Base-by-base conservation (phyloP, 108 stramenopile species). In the Skeletonema tropicum region DNA sequence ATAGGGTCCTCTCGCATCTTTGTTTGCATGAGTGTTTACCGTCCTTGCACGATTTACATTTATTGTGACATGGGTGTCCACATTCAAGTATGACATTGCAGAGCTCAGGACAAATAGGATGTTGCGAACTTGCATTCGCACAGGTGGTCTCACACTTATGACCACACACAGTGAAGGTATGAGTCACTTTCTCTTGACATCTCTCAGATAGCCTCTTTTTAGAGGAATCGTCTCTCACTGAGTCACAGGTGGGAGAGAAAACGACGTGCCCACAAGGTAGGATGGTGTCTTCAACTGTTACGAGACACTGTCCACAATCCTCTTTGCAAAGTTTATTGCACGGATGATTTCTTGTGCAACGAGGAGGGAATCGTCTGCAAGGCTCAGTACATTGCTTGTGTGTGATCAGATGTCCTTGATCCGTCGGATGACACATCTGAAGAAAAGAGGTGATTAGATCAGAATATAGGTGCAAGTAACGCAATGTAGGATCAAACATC, bases 351-450 rank as follows among this genome's bases (percentile, higher is more conserved):
- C 17, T 57, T 6, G 60, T 19, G 33, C 85, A 85, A 17, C 74
- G 68, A 26, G 66, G 26, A 30, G 85, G 85, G 31, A 82, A 25
- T 36, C 80, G 85, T 3, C 71, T 42, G 60, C 85, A 85, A 21
- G 80, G 76, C 36, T 85, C 49, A 23, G 15, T 39, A 68, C 85
- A 85, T 7, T 60, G 39, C 17, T 64, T 73, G 14, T 57, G 63
- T 15, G 82, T 65, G 35, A 64, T 25, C 46, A 36, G 15, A 61
- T 85, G 85, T 25, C 60, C 55, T 33, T 29, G 46, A 31, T 85
- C 85, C 9, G 55, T 79, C 31, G 85, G 85, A 32, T 86, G 85
- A 76, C 85, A 86, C 57, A 48, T 68, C 48, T 41, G 13, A 41
- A 41, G 11, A 13, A 41, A 41, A 12, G 3, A 41, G 10, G 39